phyloP scores from a whole-genome alignment of 495 filamentous ascomycete genomes.

The Penicillium pancosmium region DNA sequence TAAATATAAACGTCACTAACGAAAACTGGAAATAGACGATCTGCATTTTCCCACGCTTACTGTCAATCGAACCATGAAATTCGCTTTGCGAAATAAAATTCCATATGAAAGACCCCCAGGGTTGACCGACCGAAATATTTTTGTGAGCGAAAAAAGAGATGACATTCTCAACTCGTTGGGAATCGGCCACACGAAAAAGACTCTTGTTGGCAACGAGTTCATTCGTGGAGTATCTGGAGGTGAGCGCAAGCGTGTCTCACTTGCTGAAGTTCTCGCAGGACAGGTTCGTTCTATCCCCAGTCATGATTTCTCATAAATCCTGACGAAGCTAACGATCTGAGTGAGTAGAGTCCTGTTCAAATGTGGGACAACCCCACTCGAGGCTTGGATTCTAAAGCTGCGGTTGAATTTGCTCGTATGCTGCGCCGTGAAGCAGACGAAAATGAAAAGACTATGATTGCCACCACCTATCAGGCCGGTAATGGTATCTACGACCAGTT shows the following conservation, averaged over 20 bases:
- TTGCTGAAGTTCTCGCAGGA: constrained; percentile 70
- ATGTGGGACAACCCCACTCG: constrained; percentile 86
- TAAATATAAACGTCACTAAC: background rate
- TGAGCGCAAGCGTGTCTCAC: constrained; percentile 81
- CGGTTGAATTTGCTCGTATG: constrained; percentile 75
- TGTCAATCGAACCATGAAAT: constrained; percentile 81
- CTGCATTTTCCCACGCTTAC: constrained; percentile 80
- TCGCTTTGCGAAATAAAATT: constrained; percentile 70
- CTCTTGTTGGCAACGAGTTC: constrained; percentile 80
- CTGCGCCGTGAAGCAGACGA: constrained; percentile 67
- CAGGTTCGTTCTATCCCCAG: constrained; percentile 53
- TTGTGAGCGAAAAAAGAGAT: constrained; percentile 67
- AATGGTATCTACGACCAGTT: constrained; percentile 76
- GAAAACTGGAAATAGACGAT: constrained; percentile 49
- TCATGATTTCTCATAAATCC: constrained; percentile 13
- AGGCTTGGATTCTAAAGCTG: constrained; percentile 78
- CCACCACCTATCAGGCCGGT: constrained; percentile 83
- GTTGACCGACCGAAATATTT: constrained; percentile 50
- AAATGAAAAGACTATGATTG: constrained; percentile 65
- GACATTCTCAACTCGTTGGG: constrained; percentile 77
- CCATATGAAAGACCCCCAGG: constrained; percentile 65
- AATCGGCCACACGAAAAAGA: constrained; percentile 76
- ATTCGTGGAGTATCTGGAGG: constrained; percentile 81
- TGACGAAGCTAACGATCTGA: background rate
- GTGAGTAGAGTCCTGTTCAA: constrained; percentile 63